Percentiles rank a stretch among this genome's conserved stretches.
Evolutionary conservation across 2,329 filamentous ascomycete genomes (phyloP).

Genomic region (Incumbomyces delicatus): DNA sequence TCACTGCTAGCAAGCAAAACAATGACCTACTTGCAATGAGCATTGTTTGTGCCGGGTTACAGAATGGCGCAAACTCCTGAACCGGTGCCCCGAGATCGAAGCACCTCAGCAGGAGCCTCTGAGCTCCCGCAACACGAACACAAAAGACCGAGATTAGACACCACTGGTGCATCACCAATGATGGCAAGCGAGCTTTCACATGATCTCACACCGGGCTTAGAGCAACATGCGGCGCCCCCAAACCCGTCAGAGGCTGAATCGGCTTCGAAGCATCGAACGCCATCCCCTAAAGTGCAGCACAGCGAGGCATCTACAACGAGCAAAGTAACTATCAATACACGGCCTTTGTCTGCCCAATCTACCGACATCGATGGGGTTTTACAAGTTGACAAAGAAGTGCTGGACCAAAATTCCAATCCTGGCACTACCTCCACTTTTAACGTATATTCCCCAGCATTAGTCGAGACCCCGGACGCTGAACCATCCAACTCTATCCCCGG

Average conservation of each 20-base stretch:
- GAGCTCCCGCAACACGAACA: constrained; percentile 20
- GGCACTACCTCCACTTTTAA: constrained; percentile 9
- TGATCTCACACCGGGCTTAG: background rate
- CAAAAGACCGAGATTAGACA: constrained; percentile 18
- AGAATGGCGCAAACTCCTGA: constrained; percentile 19
- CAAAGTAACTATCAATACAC: constrained; percentile 40
- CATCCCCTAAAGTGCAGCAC: background rate
- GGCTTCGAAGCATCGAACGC: too few relatives aligned
- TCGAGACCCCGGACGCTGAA: background rate
- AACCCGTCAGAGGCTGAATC: background rate
- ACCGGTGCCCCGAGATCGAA: constrained; percentile 18
- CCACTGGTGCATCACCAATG: background rate
- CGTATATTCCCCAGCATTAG: constrained; percentile 13
- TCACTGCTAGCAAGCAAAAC: too few relatives aligned
- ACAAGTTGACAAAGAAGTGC: background rate
- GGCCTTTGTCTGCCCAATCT: constrained; percentile 19
- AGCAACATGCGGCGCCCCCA: too few relatives aligned
- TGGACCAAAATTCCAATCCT: too few relatives aligned
- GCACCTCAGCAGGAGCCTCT: constrained; percentile 17
- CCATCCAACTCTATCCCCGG: constrained; percentile 11
- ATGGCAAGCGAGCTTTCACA: background rate
- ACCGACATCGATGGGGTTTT: constrained; percentile 8
- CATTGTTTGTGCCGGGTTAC: background rate
- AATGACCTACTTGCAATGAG: background rate
- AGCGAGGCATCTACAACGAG: constrained; percentile 19